These are phyloP conservation scores for Penicillium goetzii DNA, from an alignment of 495 filamentous ascomycete genomes.

Conservation along the genomic window DNA sequence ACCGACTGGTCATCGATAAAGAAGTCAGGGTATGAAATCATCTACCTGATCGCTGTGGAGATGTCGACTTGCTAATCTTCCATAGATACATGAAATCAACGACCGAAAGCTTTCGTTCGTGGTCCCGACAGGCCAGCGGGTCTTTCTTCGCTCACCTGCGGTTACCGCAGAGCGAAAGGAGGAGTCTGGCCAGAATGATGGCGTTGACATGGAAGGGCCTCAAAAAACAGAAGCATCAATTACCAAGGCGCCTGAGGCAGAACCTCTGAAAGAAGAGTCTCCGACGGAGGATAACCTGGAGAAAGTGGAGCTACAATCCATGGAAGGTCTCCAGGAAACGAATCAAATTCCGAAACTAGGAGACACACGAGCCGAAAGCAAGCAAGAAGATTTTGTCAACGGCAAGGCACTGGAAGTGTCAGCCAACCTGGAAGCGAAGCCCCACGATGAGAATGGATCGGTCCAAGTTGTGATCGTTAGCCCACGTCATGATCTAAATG, in stretches of 20 bases:
- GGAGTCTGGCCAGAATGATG: background rate
- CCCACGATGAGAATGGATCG: background rate
- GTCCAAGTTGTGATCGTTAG: constrained; percentile 29
- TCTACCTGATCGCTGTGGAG: background rate
- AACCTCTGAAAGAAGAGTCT: background rate
- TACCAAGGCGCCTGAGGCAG: background rate
- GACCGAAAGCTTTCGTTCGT: constrained; percentile 42
- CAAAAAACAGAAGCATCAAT: background rate
- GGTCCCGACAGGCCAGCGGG: constrained; percentile 49
- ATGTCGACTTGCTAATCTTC: constrained; percentile 10
- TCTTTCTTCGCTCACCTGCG: constrained; percentile 36
- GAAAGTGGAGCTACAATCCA: background rate
- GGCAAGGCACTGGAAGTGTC: background rate
- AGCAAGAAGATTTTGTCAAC: background rate
- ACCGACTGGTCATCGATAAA: constrained; percentile 50
- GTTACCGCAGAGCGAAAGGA: background rate
- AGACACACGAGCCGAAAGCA: background rate
- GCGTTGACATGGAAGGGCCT: background rate
- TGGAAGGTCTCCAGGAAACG: background rate
- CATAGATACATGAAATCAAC: constrained; percentile 44
- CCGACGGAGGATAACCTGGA: background rate
- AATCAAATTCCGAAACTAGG: background rate
- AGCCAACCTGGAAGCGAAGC: background rate
- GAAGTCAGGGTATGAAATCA: constrained; percentile 47
- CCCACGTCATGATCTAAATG: background rate